These are phyloP conservation scores for Glebionis coronaria DNA, from an alignment of 129 eudicot species.

Conservation along the genomic window DNA sequence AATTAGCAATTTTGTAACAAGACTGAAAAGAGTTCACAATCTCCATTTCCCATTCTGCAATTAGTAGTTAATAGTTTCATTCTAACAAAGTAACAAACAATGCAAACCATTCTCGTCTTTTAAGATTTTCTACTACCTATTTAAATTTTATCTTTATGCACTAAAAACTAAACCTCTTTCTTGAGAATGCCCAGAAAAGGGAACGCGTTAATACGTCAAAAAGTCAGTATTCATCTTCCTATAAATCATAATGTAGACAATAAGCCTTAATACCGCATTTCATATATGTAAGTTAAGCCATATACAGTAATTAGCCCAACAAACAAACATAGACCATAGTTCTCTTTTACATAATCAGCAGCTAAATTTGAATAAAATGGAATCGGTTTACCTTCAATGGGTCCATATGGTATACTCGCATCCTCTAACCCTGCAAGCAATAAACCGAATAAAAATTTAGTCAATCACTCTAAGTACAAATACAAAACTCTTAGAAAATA, in stretches of 20 bases:
- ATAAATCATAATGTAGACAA: constrained; percentile 1
- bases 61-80: constrained; percentile 8
- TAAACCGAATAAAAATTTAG: constrained; percentile 24
- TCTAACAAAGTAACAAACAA: not conserved
- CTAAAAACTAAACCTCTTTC: not conserved
- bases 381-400: constrained; percentile 61
- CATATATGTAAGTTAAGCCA: not conserved
- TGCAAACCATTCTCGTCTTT: constrained; percentile 8
- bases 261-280: not conserved
- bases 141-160: constrained; percentile 5
- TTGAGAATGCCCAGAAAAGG: constrained; percentile 1
- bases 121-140: constrained; percentile 5
- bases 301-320: constrained; percentile 13
- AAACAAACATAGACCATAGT: constrained; percentile 17
- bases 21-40: constrained; percentile 4
- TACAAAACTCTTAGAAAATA: too few relatives aligned
- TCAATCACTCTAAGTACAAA: constrained; percentile 23
- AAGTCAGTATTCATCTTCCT: not conserved
- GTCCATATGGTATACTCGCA: constrained; percentile 53
- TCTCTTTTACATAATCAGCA: constrained; percentile 1
- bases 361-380: not conserved
- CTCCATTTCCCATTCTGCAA: not conserved
- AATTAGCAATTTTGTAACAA: constrained; percentile 2
- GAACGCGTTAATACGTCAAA: not conserved
- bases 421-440: constrained; percentile 67